These are phyloP conservation scores for Ophiostoma piceae DNA, from an alignment of 2,329 filamentous ascomycete species.

Conservation along the genomic window DNA sequence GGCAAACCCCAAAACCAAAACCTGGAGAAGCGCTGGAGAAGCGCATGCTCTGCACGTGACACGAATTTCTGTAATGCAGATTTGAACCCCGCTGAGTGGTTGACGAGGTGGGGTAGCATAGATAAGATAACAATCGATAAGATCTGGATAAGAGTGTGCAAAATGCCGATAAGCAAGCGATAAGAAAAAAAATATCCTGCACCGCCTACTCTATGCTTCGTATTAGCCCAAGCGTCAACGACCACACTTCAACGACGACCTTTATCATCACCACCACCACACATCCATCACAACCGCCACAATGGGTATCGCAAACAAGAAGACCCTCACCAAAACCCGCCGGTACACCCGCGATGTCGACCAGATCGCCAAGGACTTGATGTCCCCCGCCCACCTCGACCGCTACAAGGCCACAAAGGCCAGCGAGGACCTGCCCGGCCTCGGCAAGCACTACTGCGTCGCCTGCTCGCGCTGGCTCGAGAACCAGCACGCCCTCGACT, in stretches of 20 bases:
- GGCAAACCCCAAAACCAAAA: background rate
- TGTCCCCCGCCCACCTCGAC: constrained; percentile 70
- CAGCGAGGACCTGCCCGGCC: constrained; percentile 77
- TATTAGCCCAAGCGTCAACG: background rate
- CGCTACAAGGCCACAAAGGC: constrained; percentile 75
- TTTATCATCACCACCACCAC: background rate
- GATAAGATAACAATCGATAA: constrained; percentile 17
- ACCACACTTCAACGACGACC: background rate
- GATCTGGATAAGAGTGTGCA: background rate
- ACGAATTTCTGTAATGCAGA: background rate
- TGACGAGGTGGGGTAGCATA: background rate
- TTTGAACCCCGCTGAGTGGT: constrained; percentile 10
- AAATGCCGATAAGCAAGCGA: background rate
- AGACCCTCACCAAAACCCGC: constrained; percentile 68
- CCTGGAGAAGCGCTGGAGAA: constrained; percentile 3
- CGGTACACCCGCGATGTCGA: constrained; percentile 78
- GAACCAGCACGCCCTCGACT: constrained; percentile 66
- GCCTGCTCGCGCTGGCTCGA: constrained; percentile 98
- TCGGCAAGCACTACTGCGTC: constrained; percentile 81
- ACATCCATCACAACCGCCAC: constrained; percentile 16
- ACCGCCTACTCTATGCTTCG: background rate
- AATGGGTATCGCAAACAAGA: constrained; percentile 65
- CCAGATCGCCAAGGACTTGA: constrained; percentile 80
- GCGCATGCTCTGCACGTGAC: background rate
- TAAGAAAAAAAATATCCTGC: constrained; percentile 21